Evolutionary conservation across 2,329 filamentous ascomycete genomes (phyloP), one percentile per base, ranked within the genome.

Genomic region (Xylariaceae sp.): DNA sequence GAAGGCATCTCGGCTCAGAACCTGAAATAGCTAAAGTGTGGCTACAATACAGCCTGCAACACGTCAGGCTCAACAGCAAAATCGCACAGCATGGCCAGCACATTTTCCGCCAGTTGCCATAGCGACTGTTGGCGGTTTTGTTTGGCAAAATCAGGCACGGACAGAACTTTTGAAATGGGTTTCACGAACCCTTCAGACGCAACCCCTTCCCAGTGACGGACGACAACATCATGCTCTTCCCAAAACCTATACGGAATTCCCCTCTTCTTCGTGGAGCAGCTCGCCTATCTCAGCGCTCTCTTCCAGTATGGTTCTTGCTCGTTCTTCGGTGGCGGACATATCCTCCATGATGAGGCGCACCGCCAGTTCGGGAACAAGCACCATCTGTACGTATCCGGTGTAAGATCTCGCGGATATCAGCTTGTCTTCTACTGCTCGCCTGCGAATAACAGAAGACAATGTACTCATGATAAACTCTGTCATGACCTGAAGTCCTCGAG

Each of bases 331-430:
- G 18, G 81, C 75, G 2, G 64, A 59, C 78, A 85, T 80, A 62
- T 85, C 83, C 65, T 85, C 80, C 73, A 78, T 80, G 62, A 85
- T 82, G 55, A 86, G 73, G 61, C 73, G 75, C 42, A 81, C 75
- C 23, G 80, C 77, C 64, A 85, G 70, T 71, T 96, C 92, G 0
- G 90, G 89, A 23, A 95, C 89, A 62, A 96, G 75, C 1, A 93
- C 89, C 0, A 80, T 79, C 72, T 92, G 88, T 2, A 92, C 84
- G 67, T 88, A 93, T 23, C 80, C 82, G 3, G 84, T 83, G 42
- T 87, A 81, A 1, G 88, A 88, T 37, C 87, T 79, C 1, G 82
- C 82, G 11, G 87, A 82, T 60, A 92, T 82, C 15, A 90, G 77
- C 13, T 78, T 75, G 69, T 93, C 89, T 55, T 80, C 77, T 13